phyloP scores from a whole-genome alignment of 2,329 filamentous ascomycete genomes.

The Cercospora sp. region DNA sequence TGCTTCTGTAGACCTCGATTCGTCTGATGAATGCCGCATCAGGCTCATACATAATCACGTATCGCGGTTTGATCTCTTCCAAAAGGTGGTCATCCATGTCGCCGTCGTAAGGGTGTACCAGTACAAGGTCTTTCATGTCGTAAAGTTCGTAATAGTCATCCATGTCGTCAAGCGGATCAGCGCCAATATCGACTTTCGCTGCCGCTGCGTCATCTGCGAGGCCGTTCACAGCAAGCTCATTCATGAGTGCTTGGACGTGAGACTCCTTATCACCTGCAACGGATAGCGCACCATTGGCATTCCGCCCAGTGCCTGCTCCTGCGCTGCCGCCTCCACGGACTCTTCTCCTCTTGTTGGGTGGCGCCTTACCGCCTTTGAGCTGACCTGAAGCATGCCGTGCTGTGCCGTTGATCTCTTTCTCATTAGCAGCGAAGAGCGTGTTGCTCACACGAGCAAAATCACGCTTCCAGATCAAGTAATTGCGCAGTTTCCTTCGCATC shows the following conservation, averaged over 20 bases:
- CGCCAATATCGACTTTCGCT: conserved; percentile 72
- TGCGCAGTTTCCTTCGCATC: conserved; percentile 83
- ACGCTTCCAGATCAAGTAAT: conserved; percentile 87
- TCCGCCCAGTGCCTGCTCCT: conserved; percentile 60
- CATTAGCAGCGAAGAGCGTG: conserved; percentile 74
- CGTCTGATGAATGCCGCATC: conserved; percentile 91
- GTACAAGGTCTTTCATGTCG: conserved; percentile 83
- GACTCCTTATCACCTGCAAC: conserved; percentile 79
- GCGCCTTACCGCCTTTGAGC: conserved; percentile 58
- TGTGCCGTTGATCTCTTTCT: conserved; percentile 70
- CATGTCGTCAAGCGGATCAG: conserved; percentile 84
- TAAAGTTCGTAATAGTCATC: conserved; percentile 90
- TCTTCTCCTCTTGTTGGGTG: conserved; percentile 82
- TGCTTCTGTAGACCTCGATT: conserved; percentile 93
- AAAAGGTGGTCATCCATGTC: conserved; percentile 96
- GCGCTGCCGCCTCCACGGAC: conserved; percentile 73
- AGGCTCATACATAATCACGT: conserved; percentile 98
- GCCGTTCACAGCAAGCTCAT: conserved; percentile 78
- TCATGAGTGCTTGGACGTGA: conserved; percentile 79
- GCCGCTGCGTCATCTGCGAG: conserved; percentile 59
- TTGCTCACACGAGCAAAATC: conserved; percentile 84
- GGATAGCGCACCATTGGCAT: conserved; percentile 71
- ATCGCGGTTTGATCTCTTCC: conserved; percentile 87
- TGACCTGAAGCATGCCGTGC: conserved; percentile 44
- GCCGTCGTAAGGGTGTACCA: conserved; percentile 90